These are phyloP conservation scores for Dispira simplex DNA, from an alignment of 192 early-diverging fungal species.

Conservation along the genomic window DNA sequence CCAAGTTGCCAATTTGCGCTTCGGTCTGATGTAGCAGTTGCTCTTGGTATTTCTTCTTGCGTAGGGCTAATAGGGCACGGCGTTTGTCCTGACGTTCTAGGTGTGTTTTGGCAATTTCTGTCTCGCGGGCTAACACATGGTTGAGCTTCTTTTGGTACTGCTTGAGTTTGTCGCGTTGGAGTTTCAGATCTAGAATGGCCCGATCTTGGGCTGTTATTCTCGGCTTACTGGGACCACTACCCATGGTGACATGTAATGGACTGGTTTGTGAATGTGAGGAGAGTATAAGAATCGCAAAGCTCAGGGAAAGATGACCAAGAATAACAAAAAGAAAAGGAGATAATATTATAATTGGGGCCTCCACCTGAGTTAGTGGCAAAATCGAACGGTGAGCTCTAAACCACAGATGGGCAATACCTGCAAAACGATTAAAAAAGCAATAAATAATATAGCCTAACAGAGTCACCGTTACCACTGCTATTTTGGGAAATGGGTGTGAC, in stretches of 20 bases:
- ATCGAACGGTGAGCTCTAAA: too few relatives aligned
- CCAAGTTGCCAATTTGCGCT: constrained; percentile 75
- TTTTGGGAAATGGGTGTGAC: too few relatives aligned
- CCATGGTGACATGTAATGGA: constrained; percentile 20
- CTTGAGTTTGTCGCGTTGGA: constrained; percentile 87
- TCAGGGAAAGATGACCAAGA: too few relatives aligned
- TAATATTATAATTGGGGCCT: too few relatives aligned
- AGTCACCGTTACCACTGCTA: too few relatives aligned
- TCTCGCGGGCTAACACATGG: constrained; percentile 64
- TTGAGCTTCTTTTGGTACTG: constrained; percentile 85
- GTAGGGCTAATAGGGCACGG: constrained; percentile 74
- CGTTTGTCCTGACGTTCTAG: constrained; percentile 58
- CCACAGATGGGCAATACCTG: too few relatives aligned
- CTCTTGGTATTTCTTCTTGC: constrained; percentile 95
- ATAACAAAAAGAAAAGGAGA: too few relatives aligned
- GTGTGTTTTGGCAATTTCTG: constrained; percentile 60
- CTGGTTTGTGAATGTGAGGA: too few relatives aligned
- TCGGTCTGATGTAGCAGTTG: constrained; percentile 69
- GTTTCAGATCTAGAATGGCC: constrained; percentile 89
- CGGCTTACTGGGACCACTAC: constrained; percentile 27
- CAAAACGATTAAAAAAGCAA: too few relatives aligned
- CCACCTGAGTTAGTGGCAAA: too few relatives aligned
- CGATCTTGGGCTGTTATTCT: constrained; percentile 79
- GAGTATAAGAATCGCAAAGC: too few relatives aligned
- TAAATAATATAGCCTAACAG: too few relatives aligned